These are phyloP conservation scores for Calonectria montana DNA, from an alignment of 2,329 filamentous ascomycete genomes.

Conservation along the genomic window DNA sequence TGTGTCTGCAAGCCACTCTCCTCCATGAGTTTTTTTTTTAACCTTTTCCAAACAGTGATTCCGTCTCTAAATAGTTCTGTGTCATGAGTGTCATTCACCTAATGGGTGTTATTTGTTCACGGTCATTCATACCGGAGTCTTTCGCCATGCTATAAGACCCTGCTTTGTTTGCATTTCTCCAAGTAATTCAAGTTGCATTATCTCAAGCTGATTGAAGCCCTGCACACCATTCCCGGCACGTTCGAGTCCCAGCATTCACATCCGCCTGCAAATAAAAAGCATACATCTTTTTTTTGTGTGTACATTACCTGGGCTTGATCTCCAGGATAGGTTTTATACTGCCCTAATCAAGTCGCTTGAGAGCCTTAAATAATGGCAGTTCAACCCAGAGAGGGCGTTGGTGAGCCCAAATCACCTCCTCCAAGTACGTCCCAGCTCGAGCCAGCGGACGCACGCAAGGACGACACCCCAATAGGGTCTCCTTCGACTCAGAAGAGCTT, in stretches of 20 bases:
- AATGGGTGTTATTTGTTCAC: background rate
- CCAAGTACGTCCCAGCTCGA: background rate
- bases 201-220: background rate
- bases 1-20: background rate
- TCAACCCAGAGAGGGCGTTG: background rate
- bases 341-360: background rate
- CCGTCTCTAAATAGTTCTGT: background rate
- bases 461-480: background rate
- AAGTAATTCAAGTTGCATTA: background rate
- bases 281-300: background rate
- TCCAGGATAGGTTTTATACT: background rate
- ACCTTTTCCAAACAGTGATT: conserved; percentile 13
- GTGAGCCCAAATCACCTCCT: background rate
- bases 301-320: background rate
- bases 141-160: background rate
- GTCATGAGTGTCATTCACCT: background rate
- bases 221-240: background rate
- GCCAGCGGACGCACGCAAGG: background rate
- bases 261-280: background rate
- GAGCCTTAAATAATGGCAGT: background rate
- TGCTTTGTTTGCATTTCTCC: background rate
- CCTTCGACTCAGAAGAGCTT: background rate
- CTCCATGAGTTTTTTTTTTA: no score
- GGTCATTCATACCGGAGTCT: background rate
- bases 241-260: background rate